Percentiles rank a stretch among this genome's conserved stretches.
phyloP scores from a whole-genome alignment of 106 monocot species.

The Allium fistulosum region DNA sequence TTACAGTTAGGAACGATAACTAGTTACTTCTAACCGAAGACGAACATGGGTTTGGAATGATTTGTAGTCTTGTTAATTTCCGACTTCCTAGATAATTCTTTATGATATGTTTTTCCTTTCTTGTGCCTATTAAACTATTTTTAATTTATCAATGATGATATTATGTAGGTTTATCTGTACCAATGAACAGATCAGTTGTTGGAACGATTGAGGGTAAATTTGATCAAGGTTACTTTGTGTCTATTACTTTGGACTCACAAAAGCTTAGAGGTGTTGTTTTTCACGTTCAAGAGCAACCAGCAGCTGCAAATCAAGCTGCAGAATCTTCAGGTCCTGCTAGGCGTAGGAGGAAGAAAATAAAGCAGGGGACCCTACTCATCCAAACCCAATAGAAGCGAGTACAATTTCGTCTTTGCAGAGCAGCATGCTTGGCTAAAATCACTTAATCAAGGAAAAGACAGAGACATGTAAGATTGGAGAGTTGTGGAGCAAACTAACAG shows the following conservation, averaged over 20 bases:
- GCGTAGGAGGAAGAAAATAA: conserved; percentile 61
- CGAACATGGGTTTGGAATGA: no score
- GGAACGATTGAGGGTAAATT: conserved; percentile 90
- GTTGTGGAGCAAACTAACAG: conserved; percentile 70
- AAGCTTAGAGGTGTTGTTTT: conserved; percentile 68
- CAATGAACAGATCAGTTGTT: conserved; percentile 26
- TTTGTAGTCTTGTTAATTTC: no score
- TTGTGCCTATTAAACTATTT: no score
- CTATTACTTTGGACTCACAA: conserved; percentile 38
- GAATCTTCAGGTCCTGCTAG: conserved; percentile 22
- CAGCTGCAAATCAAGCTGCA: conserved; percentile 5
- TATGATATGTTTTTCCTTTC: no score
- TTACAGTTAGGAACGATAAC: no score
- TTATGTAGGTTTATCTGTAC: conserved; percentile 8
- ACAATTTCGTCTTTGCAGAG: conserved; percentile 96
- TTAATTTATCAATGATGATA: no score
- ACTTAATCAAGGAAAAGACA: conserved; percentile 68
- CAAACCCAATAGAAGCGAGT: conserved; percentile 93
- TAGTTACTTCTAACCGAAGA: no score
- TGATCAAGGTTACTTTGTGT: conserved; percentile 86
- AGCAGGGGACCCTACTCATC: conserved; percentile 69
- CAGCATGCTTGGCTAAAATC: conserved; percentile 76
- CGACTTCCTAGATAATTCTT: no score
- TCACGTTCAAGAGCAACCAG: conserved; percentile 25
- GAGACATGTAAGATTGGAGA: conserved; percentile 93